Evolutionary conservation across 768 basidiomycete species (phyloP).

Genomic region (Pleurotus eryngii): DNA sequence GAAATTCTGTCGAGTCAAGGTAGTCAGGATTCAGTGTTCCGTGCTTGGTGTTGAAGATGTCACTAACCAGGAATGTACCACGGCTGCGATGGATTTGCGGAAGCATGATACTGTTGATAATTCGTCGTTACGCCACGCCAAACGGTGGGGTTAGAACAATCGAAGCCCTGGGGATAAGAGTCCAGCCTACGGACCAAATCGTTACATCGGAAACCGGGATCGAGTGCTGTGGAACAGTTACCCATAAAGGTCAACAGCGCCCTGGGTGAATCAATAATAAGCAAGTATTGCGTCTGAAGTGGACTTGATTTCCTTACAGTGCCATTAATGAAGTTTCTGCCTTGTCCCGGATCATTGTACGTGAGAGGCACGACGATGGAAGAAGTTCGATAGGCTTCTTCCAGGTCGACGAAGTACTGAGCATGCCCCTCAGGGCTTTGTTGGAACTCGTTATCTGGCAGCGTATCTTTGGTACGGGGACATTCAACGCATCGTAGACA

Average conservation of each 20-base stretch:
- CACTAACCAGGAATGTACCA: conserved; percentile 64
- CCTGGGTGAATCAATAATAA: conserved; percentile 31
- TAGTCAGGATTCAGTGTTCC: background rate
- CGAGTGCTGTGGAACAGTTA: conserved; percentile 19
- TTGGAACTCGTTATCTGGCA: conserved; percentile 67
- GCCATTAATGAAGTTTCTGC: conserved; percentile 65
- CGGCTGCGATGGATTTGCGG: conserved; percentile 52
- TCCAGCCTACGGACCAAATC: conserved; percentile 34
- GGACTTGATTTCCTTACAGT: conserved; percentile 38
- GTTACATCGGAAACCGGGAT: background rate
- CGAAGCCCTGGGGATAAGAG: conserved; percentile 75
- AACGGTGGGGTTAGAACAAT: conserved; percentile 66
- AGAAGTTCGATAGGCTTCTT: conserved; percentile 50
- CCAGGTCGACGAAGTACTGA: conserved; percentile 63
- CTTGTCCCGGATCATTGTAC: conserved; percentile 65
- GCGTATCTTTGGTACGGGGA: background rate
- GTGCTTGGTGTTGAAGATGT: background rate
- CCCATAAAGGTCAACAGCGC: conserved; percentile 78
- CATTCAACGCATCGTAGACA: background rate
- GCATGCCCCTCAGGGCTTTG: conserved; percentile 43
- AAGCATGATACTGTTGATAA: conserved; percentile 62
- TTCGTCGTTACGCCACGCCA: conserved; percentile 66
- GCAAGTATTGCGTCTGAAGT: background rate
- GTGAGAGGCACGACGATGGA: conserved; percentile 70
- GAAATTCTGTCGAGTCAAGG: conserved; percentile 40